Evolutionary conservation across 2,329 filamentous ascomycete species (phyloP).

Genomic region (Sclerotinia sclerotiorum): DNA sequence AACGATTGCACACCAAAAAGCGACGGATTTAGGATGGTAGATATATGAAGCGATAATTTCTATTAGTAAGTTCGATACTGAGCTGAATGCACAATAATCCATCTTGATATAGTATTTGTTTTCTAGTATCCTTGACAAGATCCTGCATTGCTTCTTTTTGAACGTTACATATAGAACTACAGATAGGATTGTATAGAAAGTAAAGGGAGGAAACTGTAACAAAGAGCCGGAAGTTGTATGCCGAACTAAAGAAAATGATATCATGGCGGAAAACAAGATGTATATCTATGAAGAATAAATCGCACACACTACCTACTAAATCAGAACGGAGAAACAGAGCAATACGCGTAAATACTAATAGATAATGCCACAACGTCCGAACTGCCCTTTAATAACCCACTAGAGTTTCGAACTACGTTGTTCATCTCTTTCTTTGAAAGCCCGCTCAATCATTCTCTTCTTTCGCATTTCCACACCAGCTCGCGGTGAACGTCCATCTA

Average conservation of each 20-base stretch:
- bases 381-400: no score
- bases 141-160: background rate
- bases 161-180: background rate
- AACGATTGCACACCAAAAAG: background rate
- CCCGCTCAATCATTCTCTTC: slow-evolving; percentile 38
- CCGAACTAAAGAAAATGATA: background rate
- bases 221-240: no score
- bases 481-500: slow-evolving; percentile 36
- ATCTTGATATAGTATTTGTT: background rate
- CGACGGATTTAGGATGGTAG: accelerated
- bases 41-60: background rate
- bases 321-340: background rate
- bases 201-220: background rate
- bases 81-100: background rate
- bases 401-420: slow-evolving; percentile 15
- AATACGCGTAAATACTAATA: background rate
- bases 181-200: background rate
- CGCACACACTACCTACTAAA: background rate
- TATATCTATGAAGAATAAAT: background rate
- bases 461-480: slow-evolving; percentile 39
- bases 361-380: background rate
- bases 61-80: accelerated
- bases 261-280: background rate
- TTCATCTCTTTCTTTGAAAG: slow-evolving; percentile 24
- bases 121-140: background rate